A percentile compares a stretch with the other conserved stretches of the same genome.
These are phyloP conservation scores for Fonsecaea nubica DNA, from an alignment of 2,329 filamentous ascomycete species.

Conservation along the genomic window DNA sequence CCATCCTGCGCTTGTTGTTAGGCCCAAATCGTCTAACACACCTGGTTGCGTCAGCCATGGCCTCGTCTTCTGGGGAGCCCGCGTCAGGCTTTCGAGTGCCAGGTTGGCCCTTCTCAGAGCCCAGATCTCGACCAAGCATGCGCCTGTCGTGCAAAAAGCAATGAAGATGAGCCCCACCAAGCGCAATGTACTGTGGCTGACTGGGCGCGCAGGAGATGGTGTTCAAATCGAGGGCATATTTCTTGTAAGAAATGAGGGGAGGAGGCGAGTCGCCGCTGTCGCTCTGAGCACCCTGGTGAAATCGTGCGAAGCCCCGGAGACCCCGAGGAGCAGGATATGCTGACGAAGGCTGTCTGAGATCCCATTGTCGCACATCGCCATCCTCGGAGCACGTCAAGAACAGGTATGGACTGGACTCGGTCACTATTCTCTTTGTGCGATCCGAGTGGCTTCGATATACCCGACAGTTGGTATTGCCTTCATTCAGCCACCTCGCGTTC, in stretches of 20 bases:
- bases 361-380: constrained; percentile 73
- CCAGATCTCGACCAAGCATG: constrained; percentile 68
- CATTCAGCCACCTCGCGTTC: constrained; percentile 61
- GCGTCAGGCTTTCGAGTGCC: constrained; percentile 50
- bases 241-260: constrained; percentile 71
- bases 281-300: constrained; percentile 41
- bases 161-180: constrained; percentile 72
- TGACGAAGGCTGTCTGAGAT: constrained; percentile 68
- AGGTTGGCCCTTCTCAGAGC: constrained; percentile 59
- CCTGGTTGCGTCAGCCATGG: constrained; percentile 65
- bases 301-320: constrained; percentile 51
- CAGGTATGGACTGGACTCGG: constrained; percentile 70
- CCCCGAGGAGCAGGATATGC: constrained; percentile 63
- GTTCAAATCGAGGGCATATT: constrained; percentile 68
- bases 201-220: constrained; percentile 71
- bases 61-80: constrained; percentile 59
- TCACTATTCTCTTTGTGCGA: constrained; percentile 72
- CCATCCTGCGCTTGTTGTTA: constrained; percentile 61
- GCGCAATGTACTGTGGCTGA: constrained; percentile 72
- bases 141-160: constrained; percentile 73
- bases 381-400: constrained; percentile 74
- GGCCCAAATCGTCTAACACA: constrained; percentile 72
- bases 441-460: constrained; percentile 70
- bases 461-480: constrained; percentile 65
- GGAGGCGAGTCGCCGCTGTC: constrained; percentile 63